A percentile compares a stretch with the other conserved stretches of the same genome.
Evolutionary conservation across 2,329 filamentous ascomycete species (phyloP).

Genomic region (Graphiopsis chlorocephala): DNA sequence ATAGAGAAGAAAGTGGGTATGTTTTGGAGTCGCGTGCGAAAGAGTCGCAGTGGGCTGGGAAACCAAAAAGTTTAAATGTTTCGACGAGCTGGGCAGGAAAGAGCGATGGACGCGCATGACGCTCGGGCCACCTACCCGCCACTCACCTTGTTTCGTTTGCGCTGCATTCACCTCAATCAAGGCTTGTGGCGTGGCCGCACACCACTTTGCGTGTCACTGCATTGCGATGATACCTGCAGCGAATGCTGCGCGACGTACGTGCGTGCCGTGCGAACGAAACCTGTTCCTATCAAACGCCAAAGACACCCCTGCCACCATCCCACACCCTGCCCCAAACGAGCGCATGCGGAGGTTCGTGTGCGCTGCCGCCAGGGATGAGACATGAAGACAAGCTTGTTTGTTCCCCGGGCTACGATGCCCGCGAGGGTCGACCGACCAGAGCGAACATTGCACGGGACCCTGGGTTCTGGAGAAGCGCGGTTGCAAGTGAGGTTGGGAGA

Average conservation of each 20-base stretch:
- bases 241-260: constrained; percentile 8
- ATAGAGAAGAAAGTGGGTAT: constrained; percentile 1
- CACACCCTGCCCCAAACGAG: background rate
- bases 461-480: constrained; percentile 3
- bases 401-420: background rate
- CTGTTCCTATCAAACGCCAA: constrained; percentile 7
- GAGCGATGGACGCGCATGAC: constrained; percentile 1
- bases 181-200: constrained; percentile 12
- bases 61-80: constrained; percentile 15
- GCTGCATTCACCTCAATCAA: constrained; percentile 1
- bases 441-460: background rate
- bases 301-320: constrained; percentile 12
- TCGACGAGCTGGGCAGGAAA: constrained; percentile 2
- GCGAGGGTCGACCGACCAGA: background rate
- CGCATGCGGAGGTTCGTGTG: constrained; percentile 8
- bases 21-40: constrained; percentile 15
- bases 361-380: constrained; percentile 7
- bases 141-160: constrained; percentile 16
- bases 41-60: constrained; percentile 7
- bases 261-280: constrained; percentile 5
- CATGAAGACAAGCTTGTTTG: constrained; percentile 11
- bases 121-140: constrained; percentile 8
- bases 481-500: constrained; percentile 14
- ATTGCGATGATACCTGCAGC: constrained; percentile 6
- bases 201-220: constrained; percentile 5